These are phyloP conservation scores for Stagonosporopsis tanaceti DNA, from an alignment of 2,329 filamentous ascomycete species.

Conservation along the genomic window DNA sequence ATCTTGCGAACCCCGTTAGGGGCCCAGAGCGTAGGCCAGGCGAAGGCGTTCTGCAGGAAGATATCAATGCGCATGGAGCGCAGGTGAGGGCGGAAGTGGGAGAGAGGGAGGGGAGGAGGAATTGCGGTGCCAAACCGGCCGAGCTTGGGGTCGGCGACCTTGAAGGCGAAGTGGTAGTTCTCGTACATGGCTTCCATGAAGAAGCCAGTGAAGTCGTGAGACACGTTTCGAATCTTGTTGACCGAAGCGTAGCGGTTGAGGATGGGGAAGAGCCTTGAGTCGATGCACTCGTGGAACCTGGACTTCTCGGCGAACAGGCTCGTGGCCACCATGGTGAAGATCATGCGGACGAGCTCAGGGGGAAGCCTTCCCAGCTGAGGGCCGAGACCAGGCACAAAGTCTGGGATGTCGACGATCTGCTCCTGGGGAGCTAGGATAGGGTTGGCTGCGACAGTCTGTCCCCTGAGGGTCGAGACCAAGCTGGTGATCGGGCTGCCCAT, in stretches of 20 bases:
- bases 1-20: neutral
- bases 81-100: constrained; percentile 1
- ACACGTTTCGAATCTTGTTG: constrained; percentile 16
- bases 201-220: constrained; percentile 9
- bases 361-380: constrained; percentile 22
- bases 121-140: neutral
- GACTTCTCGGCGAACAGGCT: constrained; percentile 1
- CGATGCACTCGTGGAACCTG: constrained; percentile 11
- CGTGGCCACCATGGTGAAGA: constrained; percentile 20
- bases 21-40: neutral
- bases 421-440: constrained; percentile 6
- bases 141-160: neutral
- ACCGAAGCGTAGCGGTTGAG: constrained; percentile 14
- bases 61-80: constrained; percentile 16
- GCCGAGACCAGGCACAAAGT: constrained; percentile 3
- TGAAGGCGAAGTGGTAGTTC: constrained; percentile 10
- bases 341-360: constrained; percentile 24
- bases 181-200: constrained; percentile 24
- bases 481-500: neutral
- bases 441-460: neutral
- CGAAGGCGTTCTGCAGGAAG: constrained; percentile 18
- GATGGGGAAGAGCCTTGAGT: constrained; percentile 7
- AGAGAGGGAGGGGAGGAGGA: constrained; percentile 5
- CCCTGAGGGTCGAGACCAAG: no score
- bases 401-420: constrained; percentile 8